Evolutionary conservation across 768 basidiomycete genomes (phyloP).

Genomic region (Wakefieldia striispora): DNA sequence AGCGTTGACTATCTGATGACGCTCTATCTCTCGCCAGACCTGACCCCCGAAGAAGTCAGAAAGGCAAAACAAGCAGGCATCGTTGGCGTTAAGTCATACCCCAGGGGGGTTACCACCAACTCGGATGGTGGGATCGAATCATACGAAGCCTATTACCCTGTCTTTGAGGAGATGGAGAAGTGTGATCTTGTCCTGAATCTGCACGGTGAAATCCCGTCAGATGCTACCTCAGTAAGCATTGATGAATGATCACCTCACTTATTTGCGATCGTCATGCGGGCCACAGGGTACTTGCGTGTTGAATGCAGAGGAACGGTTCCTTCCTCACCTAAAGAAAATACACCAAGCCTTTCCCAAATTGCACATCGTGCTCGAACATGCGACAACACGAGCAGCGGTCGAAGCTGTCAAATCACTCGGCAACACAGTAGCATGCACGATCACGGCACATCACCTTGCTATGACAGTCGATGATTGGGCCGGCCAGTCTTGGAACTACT

Average conservation of each 20-base stretch:
- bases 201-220: conserved; percentile 97
- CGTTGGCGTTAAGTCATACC: conserved; percentile 92
- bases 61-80: conserved; percentile 87
- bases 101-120: conserved; percentile 96
- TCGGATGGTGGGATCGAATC: conserved; percentile 96
- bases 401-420: conserved; percentile 80
- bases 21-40: conserved; percentile 86
- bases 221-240: conserved; percentile 50
- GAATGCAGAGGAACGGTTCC: conserved; percentile 88
- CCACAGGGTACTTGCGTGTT: conserved; percentile 83
- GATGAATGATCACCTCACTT: not conserved
- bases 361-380: conserved; percentile 96
- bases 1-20: conserved; percentile 91
- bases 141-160: conserved; percentile 88
- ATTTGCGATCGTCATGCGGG: not conserved
- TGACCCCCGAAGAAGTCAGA: conserved; percentile 87
- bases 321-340: conserved; percentile 81
- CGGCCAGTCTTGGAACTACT: conserved; percentile 92
- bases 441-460: conserved; percentile 94
- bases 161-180: conserved; percentile 93
- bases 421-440: conserved; percentile 88
- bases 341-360: conserved; percentile 83
- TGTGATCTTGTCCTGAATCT: conserved; percentile 93
- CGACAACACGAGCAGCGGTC: conserved; percentile 88
- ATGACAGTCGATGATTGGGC: conserved; percentile 97